Evolutionary conservation across 2,329 filamentous ascomycete species (phyloP), one percentile per base, ranked within the genome.

Genomic region (Nannizzia gypsea): DNA sequence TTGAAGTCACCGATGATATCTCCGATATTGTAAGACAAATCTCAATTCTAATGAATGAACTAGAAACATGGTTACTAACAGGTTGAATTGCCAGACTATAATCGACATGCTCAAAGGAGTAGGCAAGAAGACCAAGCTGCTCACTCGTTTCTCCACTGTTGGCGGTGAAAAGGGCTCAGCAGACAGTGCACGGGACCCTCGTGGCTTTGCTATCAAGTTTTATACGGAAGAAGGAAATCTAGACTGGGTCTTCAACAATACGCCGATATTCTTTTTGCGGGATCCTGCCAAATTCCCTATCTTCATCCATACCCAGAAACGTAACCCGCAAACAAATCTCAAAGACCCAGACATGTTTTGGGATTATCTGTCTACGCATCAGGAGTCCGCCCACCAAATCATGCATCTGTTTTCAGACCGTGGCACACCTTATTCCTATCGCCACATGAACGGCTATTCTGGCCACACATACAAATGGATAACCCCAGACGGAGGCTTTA

Each of bases 261-360:
- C 84, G 0, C 86, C 86, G 0, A 82, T 88, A 2, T 90, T 89
- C 77, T 89, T 90, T 73, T 68, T 89, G n/a, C 78, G 86, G 58
- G 86, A 89, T 63, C 84, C 86, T 0, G 80, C 83, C 64, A 89
- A 89, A 71, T 89, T 88, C 68, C 86, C 86, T 24, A 76, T 85
- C 67, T 85, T 88, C 67, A 88, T 88, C 58, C 86, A 88, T 69
- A 87, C 85, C 0, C 86, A 89, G 70, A 89, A 89, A 77, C 78
- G 86, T n/a, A 77, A 89, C 67, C 86, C 86, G 0, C 80, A 83
- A 64, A 88, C 84, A 2, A 83, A 89, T 68, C 72, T 88, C 4
- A 84, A 82, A 55, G 83, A 88, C 71, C 83, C 85, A 15, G 85
- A 83, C 57, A 83, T 83, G 75, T 88, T 88, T 73, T 88, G 84